Evolutionary conservation across 306 rosid species (phyloP).

Genomic region (Quillaja saponaria): DNA sequence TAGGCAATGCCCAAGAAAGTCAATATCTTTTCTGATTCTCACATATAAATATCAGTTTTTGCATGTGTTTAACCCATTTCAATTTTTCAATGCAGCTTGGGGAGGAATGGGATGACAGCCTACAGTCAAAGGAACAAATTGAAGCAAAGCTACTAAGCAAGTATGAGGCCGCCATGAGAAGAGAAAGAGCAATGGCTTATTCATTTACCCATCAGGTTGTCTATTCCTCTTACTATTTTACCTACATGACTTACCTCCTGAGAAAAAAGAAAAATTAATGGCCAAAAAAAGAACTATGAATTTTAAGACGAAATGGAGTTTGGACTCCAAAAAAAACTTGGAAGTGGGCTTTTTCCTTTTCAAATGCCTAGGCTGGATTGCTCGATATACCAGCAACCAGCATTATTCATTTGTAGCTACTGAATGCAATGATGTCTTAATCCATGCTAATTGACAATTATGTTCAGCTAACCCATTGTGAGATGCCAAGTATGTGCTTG

Average conservation of each 20-base stretch:
- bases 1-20: too few relatives aligned
- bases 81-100: slow-evolving; percentile 61
- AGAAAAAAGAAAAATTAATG: neutral
- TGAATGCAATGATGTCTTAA: too few relatives aligned
- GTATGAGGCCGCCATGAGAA: slow-evolving; percentile 86
- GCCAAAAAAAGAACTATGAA: slow-evolving; percentile 12
- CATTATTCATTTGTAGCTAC: too few relatives aligned
- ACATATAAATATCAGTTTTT: slow-evolving; percentile 12
- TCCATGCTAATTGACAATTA: too few relatives aligned
- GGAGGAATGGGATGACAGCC: slow-evolving; percentile 98
- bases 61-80: slow-evolving; percentile 26
- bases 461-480: too few relatives aligned
- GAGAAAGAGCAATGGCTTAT: slow-evolving; percentile 97
- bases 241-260: neutral
- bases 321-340: too few relatives aligned
- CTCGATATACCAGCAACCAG: too few relatives aligned
- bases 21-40: too few relatives aligned
- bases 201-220: slow-evolving; percentile 96
- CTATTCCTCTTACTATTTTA: slow-evolving; percentile 24
- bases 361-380: too few relatives aligned
- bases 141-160: slow-evolving; percentile 82
- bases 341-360: too few relatives aligned
- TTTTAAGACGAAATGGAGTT: neutral
- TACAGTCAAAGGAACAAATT: slow-evolving; percentile 91
- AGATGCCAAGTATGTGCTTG: too few relatives aligned